A percentile compares a stretch with the other conserved stretches of the same genome.
Conservation (phyloP, 164 flowering plant genomes). For the Vitis riparia region DNA sequence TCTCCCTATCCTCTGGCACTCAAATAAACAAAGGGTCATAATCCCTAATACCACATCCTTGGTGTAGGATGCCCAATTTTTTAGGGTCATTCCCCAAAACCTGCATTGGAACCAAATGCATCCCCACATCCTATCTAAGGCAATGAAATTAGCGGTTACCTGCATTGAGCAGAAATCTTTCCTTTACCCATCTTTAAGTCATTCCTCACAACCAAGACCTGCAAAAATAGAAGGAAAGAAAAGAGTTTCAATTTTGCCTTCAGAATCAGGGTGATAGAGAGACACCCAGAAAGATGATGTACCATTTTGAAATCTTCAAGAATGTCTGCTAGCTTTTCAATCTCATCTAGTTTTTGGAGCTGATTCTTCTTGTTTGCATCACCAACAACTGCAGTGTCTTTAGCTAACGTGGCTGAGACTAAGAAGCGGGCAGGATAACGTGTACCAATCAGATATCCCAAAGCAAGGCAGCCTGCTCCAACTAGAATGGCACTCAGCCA, state of each 20-base stretch:
- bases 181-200: conserved; percentile 99
- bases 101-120: too few relatives aligned
- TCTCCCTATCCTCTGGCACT: too few relatives aligned
- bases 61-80: too few relatives aligned
- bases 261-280: background rate
- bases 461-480: conserved; percentile 82
- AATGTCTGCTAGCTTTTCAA: conserved; percentile 85
- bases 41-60: too few relatives aligned
- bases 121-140: background rate
- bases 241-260: background rate
- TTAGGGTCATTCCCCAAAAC: too few relatives aligned
- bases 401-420: conserved; percentile 15
- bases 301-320: conserved; percentile 95
- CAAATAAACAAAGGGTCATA: too few relatives aligned
- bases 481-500: conserved; percentile 72
- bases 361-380: conserved; percentile 32
- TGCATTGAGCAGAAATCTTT: conserved; percentile 99
- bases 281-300: background rate
- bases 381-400: conserved; percentile 9
- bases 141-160: conserved; percentile 36
- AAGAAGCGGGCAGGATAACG: conserved; percentile 27
- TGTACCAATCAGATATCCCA: conserved; percentile 65
- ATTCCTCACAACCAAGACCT: conserved; percentile 95
- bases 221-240: conserved; percentile 4
- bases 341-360: conserved; percentile 53